A percentile compares a stretch with the other conserved stretches of the same genome.
Conservation (phyloP, 352 stramenopile genomes). For the Globisporangium takayamanum region DNA sequence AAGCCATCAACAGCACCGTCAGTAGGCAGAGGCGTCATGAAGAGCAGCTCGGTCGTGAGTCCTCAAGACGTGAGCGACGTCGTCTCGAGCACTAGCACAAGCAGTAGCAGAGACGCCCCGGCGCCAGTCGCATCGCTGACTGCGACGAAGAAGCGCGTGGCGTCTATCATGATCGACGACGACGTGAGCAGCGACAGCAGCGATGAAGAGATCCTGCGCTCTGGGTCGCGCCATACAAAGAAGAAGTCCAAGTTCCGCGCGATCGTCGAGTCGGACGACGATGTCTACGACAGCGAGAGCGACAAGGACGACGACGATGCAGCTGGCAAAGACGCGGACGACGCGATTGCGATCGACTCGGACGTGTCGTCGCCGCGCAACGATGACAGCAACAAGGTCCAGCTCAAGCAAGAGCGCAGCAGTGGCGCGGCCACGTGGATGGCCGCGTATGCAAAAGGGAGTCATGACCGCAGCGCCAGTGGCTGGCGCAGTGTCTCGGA, state of each 20-base stretch:
- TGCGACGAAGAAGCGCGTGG: constrained; percentile 18
- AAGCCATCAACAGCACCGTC: no score
- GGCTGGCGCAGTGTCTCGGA: constrained; percentile 15
- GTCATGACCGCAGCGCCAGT: neutral
- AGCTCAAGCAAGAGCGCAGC: constrained; percentile 21
- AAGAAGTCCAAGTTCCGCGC: constrained; percentile 49
- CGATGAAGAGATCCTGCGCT: constrained; percentile 20
- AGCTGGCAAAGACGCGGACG: constrained; percentile 4
- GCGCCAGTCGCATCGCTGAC: constrained; percentile 1
- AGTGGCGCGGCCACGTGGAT: constrained; percentile 35
- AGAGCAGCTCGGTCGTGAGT: constrained; percentile 9
- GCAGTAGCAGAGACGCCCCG: neutral
- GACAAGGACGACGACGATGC: neutral
- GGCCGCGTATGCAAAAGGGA: constrained; percentile 32
- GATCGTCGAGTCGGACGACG: constrained; percentile 65
- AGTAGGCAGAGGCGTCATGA: neutral
- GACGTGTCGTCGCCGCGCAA: constrained; percentile 41
- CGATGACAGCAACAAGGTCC: constrained; percentile 25
- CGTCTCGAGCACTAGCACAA: neutral
- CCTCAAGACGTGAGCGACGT: constrained; percentile 26
- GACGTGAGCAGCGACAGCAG: constrained; percentile 28
- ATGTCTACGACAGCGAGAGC: constrained; percentile 21
- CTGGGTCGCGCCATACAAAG: constrained; percentile 18
- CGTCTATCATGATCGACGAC: constrained; percentile 22
- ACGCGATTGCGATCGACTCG: constrained; percentile 26